Base-by-base conservation (phyloP, 345 rosid genomes). In the Arabidopsis arenosa region DNA sequence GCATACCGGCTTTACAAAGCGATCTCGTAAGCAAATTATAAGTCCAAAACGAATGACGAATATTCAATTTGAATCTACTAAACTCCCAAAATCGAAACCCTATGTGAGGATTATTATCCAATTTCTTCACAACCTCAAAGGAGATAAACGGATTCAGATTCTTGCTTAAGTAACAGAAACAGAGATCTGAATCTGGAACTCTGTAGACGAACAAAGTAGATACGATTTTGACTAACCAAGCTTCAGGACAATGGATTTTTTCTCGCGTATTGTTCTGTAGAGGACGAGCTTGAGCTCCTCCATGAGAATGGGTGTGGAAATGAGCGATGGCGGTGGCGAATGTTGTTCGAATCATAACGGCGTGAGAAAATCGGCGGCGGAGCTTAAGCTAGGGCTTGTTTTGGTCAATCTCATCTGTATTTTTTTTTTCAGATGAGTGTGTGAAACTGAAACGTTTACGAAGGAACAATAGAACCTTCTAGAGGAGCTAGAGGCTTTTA, bases 201-300 rank as follows among this genome's bases (percentile, higher is more conserved):
- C 84, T 77, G 56, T 68, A 75, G 30, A 85, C 68, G 68, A 92
- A 86, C 26, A 90, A 75, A 51, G 92, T 82, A 32, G 89, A 83
- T 13, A 83, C 85, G 74, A 90, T 83, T 83, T 94, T 92, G 73
- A 86, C 89, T 54, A 92, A 82, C 97, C 96, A 94, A 45, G 89
- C 81, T 59, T 89, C 89, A 15, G 75, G 72, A 61, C 51, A 62
- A 21, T 77, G 73, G 7, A 67, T 66, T 28, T 41, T 83, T 72
- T 76, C 86, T 21, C 61, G 73, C 18, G 68, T 74, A 15, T 76
- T 72, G 75, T 35, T 62, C 4, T 66, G 69, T 62, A 75, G 60
- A 36, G 84, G 83, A 14, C 75, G 75, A 53, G 82, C 68, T 75
- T 81, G 85, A 54, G 82, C 30, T 70, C 88, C 88, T 52, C 90